phyloP scores from a whole-genome alignment of 2,329 filamentous ascomycete species.

The Ophiostoma quercus region DNA sequence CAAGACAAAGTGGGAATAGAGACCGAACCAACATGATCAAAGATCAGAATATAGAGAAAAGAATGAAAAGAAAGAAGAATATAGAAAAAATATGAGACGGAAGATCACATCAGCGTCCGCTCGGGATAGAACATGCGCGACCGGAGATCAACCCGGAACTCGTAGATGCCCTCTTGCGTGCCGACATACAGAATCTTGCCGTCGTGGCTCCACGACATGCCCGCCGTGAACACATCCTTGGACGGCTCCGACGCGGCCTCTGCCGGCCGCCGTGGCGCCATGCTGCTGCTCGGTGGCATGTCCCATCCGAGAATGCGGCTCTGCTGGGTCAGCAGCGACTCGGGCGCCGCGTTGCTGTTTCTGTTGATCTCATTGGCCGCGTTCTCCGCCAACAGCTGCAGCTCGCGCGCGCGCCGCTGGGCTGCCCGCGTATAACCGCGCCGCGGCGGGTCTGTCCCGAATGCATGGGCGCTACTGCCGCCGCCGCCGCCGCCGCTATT shows the following conservation, averaged over 20 bases:
- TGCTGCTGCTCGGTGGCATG: not conserved
- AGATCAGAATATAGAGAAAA: not conserved
- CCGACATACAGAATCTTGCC: conserved; percentile 57
- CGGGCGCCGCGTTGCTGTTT: conserved; percentile 21
- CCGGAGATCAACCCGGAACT: conserved; percentile 62
- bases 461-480: not conserved
- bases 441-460: not conserved
- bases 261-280: conserved; percentile 7
- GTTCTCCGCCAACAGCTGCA: conserved; percentile 6
- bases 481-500: not conserved
- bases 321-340: conserved; percentile 34
- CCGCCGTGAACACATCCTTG: conserved; percentile 59
- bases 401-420: not conserved
- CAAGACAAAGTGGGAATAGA: not conserved
- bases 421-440: not conserved
- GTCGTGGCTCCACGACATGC: conserved; percentile 58
- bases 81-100: not conserved
- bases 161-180: conserved; percentile 69
- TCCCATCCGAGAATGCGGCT: conserved; percentile 33
- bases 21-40: not conserved
- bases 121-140: conserved; percentile 56
- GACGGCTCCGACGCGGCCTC: conserved; percentile 24
- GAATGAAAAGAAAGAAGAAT: not conserved
- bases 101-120: conserved; percentile 44
- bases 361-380: not conserved